phyloP scores from a whole-genome alignment of 2,329 filamentous ascomycete genomes.

The Penicillium oxalicum region DNA sequence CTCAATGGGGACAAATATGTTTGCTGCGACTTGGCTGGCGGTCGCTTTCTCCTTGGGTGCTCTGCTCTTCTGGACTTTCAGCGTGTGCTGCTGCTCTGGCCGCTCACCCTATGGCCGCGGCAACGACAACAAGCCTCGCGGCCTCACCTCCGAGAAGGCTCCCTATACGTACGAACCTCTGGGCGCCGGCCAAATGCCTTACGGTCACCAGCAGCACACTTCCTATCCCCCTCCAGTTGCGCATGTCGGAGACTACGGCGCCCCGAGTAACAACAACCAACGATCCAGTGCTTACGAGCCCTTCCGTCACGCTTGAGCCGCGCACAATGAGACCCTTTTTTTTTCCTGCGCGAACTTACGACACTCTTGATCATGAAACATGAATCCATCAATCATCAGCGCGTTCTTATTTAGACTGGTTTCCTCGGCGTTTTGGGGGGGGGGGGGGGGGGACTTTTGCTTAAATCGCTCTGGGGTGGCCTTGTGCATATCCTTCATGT shows the following conservation, averaged over 20 bases:
- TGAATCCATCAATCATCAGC: constrained; percentile 8
- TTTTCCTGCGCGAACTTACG: neutral
- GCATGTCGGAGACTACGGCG: constrained; percentile 14
- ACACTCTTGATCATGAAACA: constrained; percentile 1
- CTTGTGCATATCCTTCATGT: no score
- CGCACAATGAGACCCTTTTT: neutral
- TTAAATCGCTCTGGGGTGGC: neutral
- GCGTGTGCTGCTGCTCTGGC: constrained; percentile 84
- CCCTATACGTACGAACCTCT: constrained; percentile 58
- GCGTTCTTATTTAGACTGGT: constrained; percentile 19
- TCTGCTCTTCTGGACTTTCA: constrained; percentile 85
- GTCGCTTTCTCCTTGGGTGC: constrained; percentile 69
- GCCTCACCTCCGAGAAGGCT: constrained; percentile 52
- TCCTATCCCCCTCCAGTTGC: constrained; percentile 24
- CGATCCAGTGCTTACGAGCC: constrained; percentile 32
- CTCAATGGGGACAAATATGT: constrained; percentile 62
- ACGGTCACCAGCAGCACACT: constrained; percentile 18
- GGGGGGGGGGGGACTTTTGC: constrained; percentile 1
- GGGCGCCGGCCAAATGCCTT: constrained; percentile 21
- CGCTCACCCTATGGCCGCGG: constrained; percentile 45
- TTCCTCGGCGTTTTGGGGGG: constrained; percentile 18
- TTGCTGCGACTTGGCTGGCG: constrained; percentile 70
- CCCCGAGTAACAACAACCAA: constrained; percentile 22
- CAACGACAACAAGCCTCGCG: constrained; percentile 34
- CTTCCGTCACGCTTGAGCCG: constrained; percentile 32